Conservation (phyloP, 179 eudicot genomes). For the Camellia oleifera region DNA sequence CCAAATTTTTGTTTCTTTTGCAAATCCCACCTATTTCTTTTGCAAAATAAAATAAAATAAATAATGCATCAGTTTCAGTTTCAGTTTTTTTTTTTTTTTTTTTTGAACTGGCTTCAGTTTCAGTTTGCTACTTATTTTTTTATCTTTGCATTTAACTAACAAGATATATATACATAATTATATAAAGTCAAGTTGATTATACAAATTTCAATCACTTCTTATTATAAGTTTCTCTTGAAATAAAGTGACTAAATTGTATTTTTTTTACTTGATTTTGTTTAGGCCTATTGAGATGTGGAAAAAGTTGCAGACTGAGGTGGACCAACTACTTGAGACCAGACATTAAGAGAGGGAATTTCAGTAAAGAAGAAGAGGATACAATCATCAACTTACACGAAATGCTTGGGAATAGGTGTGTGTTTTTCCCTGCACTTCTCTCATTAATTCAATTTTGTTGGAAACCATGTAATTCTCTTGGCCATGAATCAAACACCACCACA, state of each 20-base stretch:
- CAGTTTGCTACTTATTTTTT: not conserved
- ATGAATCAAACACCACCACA: too few relatives aligned
- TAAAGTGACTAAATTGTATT: not conserved
- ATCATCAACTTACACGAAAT: conserved; percentile 29
- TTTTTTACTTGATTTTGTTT: not conserved
- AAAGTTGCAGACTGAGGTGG: conserved; percentile 38
- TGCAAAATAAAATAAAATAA: too few relatives aligned
- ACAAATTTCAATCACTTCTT: too few relatives aligned
- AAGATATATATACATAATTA: not conserved
- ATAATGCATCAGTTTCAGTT: too few relatives aligned
- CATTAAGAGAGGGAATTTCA: conserved; percentile 33
- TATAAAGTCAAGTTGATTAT: too few relatives aligned
- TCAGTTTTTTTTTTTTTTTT: too few relatives aligned
- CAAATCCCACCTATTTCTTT: too few relatives aligned
- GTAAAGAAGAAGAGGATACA: conserved; percentile 29
- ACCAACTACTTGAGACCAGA: conserved; percentile 32
- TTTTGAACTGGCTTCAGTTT: too few relatives aligned
- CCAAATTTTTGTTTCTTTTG: too few relatives aligned
- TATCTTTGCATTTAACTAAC: not conserved
- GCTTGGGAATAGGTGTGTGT: conserved; percentile 35
- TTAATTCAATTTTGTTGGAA: too few relatives aligned
- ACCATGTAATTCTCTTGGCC: too few relatives aligned
- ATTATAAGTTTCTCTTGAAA: not conserved
- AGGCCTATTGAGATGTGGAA: conserved; percentile 35
- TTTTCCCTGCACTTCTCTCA: not conserved